Conservation (phyloP, 2,329 filamentous ascomycete genomes). For the Curvularia sp. region DNA sequence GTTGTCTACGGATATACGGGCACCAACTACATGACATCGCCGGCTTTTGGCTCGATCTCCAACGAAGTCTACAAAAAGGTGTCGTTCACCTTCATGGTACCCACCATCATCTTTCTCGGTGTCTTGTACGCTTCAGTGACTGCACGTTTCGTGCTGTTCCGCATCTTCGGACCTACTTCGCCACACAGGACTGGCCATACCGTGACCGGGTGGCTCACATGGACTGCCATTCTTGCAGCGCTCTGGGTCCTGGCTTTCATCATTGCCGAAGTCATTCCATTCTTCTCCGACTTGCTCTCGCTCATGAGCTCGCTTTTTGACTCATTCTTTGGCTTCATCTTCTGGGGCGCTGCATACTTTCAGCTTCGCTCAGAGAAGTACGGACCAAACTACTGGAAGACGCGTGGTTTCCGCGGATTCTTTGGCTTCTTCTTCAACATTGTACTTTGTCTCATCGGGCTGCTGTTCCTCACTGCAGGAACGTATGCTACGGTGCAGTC, state of each 20-base stretch:
- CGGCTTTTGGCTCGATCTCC: conserved; percentile 84
- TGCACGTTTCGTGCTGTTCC: conserved; percentile 90
- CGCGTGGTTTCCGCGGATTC: conserved; percentile 60
- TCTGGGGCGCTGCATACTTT: conserved; percentile 85
- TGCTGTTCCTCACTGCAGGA: conserved; percentile 82
- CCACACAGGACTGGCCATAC: conserved; percentile 84
- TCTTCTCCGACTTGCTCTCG: conserved; percentile 79
- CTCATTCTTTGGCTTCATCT: conserved; percentile 94
- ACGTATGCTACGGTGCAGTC: conserved; percentile 77
- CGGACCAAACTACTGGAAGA: conserved; percentile 60
- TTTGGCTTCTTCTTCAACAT: conserved; percentile 72
- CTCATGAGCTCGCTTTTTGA: conserved; percentile 90
- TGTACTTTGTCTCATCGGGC: conserved; percentile 72
- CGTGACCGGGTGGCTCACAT: conserved; percentile 77
- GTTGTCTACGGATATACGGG: conserved; percentile 89
- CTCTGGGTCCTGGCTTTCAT: conserved; percentile 92
- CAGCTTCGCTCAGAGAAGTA: conserved; percentile 74
- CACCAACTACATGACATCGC: conserved; percentile 85
- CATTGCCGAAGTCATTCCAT: conserved; percentile 91
- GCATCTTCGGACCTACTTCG: conserved; percentile 75
- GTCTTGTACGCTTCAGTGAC: conserved; percentile 91
- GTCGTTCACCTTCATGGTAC: conserved; percentile 93
- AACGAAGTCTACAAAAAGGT: conserved; percentile 82
- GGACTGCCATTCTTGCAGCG: conserved; percentile 74
- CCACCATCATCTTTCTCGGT: conserved; percentile 89